Conservation (phyloP, 2,329 filamentous ascomycete genomes). For the Blastomyces percursus region DNA sequence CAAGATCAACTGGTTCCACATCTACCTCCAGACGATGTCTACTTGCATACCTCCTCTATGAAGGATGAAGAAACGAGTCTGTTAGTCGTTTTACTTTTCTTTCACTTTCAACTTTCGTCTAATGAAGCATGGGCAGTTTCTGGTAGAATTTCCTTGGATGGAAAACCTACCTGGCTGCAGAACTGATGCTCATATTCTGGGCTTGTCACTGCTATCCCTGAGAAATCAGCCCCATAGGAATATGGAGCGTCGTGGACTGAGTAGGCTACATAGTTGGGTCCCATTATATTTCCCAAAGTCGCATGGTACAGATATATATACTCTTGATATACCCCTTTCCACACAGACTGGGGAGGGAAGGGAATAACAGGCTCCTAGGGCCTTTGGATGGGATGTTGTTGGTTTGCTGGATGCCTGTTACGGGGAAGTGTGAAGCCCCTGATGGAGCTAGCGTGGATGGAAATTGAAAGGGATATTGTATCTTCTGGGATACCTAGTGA, state of each 20-base stretch:
- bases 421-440: background rate
- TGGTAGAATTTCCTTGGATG: background rate
- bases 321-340: background rate
- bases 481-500: background rate
- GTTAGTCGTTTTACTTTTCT: background rate
- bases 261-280: background rate
- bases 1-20: constrained; percentile 10
- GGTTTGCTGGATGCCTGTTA: background rate
- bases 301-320: background rate
- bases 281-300: background rate
- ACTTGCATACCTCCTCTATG: background rate
- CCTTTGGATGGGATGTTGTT: background rate
- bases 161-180: background rate
- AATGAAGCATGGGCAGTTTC: background rate
- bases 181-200: background rate
- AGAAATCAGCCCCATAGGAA: too few species aligned
- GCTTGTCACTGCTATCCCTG: background rate
- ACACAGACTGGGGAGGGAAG: background rate
- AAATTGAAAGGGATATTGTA: background rate
- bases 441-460: background rate
- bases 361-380: background rate
- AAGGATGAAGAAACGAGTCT: background rate
- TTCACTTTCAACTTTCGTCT: background rate
- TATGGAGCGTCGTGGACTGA: background rate
- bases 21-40: constrained; percentile 3